phyloP scores from a whole-genome alignment of 768 basidiomycete genomes.

The Boletus speciosus region DNA sequence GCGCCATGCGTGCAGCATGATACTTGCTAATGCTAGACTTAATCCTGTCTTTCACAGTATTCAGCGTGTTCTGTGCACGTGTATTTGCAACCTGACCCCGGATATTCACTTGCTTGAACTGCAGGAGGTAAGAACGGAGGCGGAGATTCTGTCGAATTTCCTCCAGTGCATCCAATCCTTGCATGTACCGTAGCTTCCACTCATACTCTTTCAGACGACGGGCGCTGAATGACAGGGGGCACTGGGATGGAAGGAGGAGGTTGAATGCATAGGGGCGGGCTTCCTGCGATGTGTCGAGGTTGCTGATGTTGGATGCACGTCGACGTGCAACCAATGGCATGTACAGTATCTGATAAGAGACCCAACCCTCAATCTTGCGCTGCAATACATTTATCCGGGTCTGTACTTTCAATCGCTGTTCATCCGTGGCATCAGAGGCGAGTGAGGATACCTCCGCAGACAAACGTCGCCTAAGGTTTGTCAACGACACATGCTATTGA shows the following conservation, averaged over 20 bases:
- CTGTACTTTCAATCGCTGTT: background rate
- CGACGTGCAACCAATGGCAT: background rate
- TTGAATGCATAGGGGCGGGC: background rate
- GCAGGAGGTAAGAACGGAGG: background rate
- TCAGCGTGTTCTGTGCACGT: background rate
- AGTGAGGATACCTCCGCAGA: background rate
- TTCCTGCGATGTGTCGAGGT: background rate
- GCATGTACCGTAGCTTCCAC: background rate
- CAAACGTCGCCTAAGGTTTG: background rate
- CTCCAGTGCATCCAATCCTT: background rate
- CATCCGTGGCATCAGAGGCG: background rate
- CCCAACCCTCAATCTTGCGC: background rate
- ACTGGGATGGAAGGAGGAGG: background rate
- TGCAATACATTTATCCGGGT: background rate
- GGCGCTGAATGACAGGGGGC: background rate
- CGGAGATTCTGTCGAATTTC: background rate
- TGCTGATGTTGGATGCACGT: background rate
- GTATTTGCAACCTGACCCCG: background rate
- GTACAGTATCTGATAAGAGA: background rate
- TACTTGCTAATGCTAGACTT: background rate
- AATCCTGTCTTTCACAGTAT: background rate
- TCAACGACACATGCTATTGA: background rate
- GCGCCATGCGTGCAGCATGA: background rate
- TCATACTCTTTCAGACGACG: background rate
- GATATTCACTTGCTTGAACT: background rate